Evolutionary conservation across 371 early-diverging fungal genomes (phyloP).

Genomic region (Batrachochytrium dendrobatidis): DNA sequence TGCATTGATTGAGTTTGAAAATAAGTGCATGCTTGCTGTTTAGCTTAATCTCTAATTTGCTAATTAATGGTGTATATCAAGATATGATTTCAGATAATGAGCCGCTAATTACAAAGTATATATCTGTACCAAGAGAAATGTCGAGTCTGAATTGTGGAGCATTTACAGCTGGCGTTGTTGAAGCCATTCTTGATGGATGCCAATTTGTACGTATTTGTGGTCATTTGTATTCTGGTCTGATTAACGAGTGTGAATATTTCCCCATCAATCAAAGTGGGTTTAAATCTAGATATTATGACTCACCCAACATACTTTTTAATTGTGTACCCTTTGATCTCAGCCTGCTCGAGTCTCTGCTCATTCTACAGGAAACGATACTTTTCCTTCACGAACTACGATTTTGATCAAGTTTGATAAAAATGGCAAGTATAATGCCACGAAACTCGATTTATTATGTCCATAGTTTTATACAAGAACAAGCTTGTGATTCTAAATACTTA

Average conservation of each 20-base stretch:
- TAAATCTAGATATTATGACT: background rate
- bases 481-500: too few relatives aligned
- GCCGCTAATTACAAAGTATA: conserved; percentile 75
- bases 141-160: conserved; percentile 86
- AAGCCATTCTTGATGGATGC: conserved; percentile 83
- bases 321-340: conserved; percentile 41
- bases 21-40: too few relatives aligned
- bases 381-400: conserved; percentile 83
- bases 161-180: conserved; percentile 91
- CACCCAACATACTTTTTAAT: background rate
- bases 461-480: background rate
- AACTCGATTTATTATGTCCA: too few relatives aligned
- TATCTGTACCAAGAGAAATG: conserved; percentile 87
- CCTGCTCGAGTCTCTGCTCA: conserved; percentile 92
- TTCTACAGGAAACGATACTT: conserved; percentile 81
- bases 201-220: conserved; percentile 75
- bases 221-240: background rate
- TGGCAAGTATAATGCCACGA: conserved; percentile 19
- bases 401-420: conserved; percentile 83
- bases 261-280: background rate
- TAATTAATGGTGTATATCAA: conserved; percentile 18
- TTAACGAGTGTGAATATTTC: background rate
- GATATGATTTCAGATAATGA: conserved; percentile 97
- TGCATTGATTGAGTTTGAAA: too few relatives aligned
- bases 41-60: background rate